Evolutionary conservation across 208 protist species (phyloP).

Genomic region (Porcisia hertigi): DNA sequence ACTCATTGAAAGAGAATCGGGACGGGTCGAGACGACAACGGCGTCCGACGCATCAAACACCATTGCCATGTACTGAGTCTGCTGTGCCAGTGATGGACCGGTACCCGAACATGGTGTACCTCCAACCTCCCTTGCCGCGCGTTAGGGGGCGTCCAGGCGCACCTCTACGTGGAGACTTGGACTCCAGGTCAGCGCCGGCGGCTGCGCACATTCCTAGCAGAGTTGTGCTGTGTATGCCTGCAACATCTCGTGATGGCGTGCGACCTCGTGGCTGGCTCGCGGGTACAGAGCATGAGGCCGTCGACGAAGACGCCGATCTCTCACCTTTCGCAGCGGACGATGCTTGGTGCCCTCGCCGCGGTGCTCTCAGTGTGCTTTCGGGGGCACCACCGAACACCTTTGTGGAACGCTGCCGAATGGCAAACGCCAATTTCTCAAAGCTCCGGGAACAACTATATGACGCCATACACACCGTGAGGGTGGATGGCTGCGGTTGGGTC

Average conservation of each 20-base stretch:
- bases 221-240: constrained; percentile 61
- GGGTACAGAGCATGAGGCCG: constrained; percentile 3
- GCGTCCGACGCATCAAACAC: neutral
- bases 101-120: constrained; percentile 23
- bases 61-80: neutral
- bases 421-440: constrained; percentile 42
- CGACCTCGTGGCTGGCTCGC: constrained; percentile 47
- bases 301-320: constrained; percentile 14
- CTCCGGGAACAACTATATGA: constrained; percentile 40
- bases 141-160: neutral
- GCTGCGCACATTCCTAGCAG: constrained; percentile 14
- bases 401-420: constrained; percentile 42
- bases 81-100: constrained; percentile 24
- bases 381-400: constrained; percentile 42
- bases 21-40: neutral
- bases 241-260: constrained; percentile 64
- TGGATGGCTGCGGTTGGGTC: constrained; percentile 54
- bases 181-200: neutral
- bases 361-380: neutral
- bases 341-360: neutral
- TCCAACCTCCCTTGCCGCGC: neutral
- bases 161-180: neutral
- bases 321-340: neutral
- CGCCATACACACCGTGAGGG: constrained; percentile 20
- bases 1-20: neutral